A percentile compares a stretch with the other conserved stretches of the same genome.
Conservation (phyloP, 768 basidiomycete species). For the Russula sp. region DNA sequence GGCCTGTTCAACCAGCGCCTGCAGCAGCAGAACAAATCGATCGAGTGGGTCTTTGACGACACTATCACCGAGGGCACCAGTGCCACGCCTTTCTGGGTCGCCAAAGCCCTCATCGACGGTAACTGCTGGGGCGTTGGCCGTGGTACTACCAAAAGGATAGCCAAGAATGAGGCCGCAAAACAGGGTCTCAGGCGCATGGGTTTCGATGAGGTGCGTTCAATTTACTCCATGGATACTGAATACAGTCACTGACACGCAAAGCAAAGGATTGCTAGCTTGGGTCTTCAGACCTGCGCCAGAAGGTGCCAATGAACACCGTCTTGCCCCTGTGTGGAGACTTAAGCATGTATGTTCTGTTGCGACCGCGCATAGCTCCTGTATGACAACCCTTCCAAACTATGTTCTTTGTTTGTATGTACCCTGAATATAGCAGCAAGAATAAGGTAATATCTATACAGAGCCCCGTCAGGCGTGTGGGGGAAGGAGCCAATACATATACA, state of each 20-base stretch:
- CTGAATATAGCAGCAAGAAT: background rate
- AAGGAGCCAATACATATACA: constrained; percentile 28
- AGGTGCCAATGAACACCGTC: constrained; percentile 14
- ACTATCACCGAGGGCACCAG: constrained; percentile 39
- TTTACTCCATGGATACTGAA: background rate
- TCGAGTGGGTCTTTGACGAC: constrained; percentile 69
- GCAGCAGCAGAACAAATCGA: constrained; percentile 45
- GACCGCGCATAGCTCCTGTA: background rate
- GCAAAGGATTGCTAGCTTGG: constrained; percentile 22
- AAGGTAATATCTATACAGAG: constrained; percentile 4
- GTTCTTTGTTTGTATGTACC: background rate
- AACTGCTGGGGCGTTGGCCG: constrained; percentile 52
- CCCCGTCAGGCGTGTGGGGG: background rate
- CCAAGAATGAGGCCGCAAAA: constrained; percentile 77
- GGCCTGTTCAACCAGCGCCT: constrained; percentile 75
- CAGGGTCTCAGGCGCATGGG: constrained; percentile 56
- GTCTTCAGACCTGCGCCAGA: constrained; percentile 30
- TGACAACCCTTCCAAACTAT: background rate
- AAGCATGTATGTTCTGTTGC: constrained; percentile 1
- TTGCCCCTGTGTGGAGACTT: constrained; percentile 21
- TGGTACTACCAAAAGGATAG: constrained; percentile 72
- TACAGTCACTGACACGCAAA: background rate
- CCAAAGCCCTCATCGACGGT: constrained; percentile 55
- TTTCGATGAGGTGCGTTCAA: constrained; percentile 36
- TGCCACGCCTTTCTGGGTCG: constrained; percentile 74